Base-by-base conservation (phyloP, 148 eudicot genomes). In the Spergularia marina region DNA sequence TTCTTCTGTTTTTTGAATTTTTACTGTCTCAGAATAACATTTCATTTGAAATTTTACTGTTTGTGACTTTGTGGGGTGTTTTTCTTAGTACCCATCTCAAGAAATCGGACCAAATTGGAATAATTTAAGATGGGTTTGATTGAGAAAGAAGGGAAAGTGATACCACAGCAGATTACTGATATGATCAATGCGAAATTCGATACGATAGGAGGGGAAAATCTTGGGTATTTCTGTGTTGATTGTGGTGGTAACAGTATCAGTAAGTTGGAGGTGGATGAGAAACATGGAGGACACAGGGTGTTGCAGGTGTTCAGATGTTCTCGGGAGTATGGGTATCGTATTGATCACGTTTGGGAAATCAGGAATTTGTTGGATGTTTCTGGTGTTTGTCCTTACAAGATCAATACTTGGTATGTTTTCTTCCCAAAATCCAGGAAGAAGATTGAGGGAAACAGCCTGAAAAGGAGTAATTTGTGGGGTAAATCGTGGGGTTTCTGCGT, bases 201-300 rank as follows among this genome's bases (percentile, higher is more conserved):
- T 11, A 68, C 71, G 4, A 15, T 36, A 20, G 51, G 51, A 10
- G 56, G 71, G 36, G 51, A 51, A 47, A 47, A 68, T 34, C 55
- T 55, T 3, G 55, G 55, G 11, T 49, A 49, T 13, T 68, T 68
- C 15, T 68, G 71, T 49, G 71, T 49, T 12, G 71, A 68, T 49
- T 68, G 71, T 68, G 71, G 71, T 11, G 71, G 71, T 49, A 68
- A 20, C 6, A 68, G 71, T 10, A 10, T 68, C 34, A 68, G 71
- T 2, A 68, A 49, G 39, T 6, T 49, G 21, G 71, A 21, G 2
- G 71, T 68, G 12, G 71, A 49, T 20, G 51, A 54, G 12, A 15
- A 49, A 20, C 71, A 68, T 49, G 12, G 7, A 49, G 56, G 15
- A 47, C 71, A 68, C 23, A 49, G 21, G 12, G 71, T 68, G 36